phyloP scores from a whole-genome alignment of 257 asterid genomes.

The Solanum corneliomulleri region DNA sequence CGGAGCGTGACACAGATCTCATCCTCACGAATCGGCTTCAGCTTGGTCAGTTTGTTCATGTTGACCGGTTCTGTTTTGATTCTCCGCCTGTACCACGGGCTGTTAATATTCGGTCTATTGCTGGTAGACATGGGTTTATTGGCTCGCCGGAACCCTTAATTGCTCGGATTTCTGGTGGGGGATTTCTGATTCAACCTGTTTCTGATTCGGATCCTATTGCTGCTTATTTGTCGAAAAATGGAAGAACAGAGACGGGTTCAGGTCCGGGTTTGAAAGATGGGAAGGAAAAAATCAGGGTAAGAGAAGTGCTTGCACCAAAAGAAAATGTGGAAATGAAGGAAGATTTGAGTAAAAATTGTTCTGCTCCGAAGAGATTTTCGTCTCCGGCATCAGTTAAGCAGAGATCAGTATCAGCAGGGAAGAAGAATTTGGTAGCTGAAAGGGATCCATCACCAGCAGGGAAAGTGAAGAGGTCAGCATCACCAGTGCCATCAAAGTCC shows the following conservation, averaged over 20 bases:
- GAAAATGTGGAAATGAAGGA: conserved; percentile 54
- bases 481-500: conserved; percentile 85
- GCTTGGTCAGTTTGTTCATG: conserved; percentile 75
- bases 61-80: conserved; percentile 65
- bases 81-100: conserved; percentile 69
- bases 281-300: conserved; percentile 4
- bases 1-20: conserved; percentile 71
- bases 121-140: conserved; percentile 65
- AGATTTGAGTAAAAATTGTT: conserved; percentile 1
- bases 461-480: conserved; percentile 64
- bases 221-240: conserved; percentile 29
- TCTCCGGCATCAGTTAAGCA: conserved; percentile 62
- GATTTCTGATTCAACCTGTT: conserved; percentile 68
- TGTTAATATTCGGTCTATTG: conserved; percentile 57
- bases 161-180: conserved; percentile 49
- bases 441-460: conserved; percentile 81
- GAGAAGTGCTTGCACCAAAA: conserved; percentile 32
- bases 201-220: conserved; percentile 64
- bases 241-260: conserved; percentile 15
- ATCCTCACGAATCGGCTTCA: conserved; percentile 82
- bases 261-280: background rate
- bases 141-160: conserved; percentile 78
- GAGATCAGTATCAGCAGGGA: conserved; percentile 51
- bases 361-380: conserved; percentile 48
- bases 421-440: conserved; percentile 21